A percentile compares a stretch with the other conserved stretches of the same genome.
Conservation (phyloP, 2,329 filamentous ascomycete genomes). For the Incumbomyces lentus region DNA sequence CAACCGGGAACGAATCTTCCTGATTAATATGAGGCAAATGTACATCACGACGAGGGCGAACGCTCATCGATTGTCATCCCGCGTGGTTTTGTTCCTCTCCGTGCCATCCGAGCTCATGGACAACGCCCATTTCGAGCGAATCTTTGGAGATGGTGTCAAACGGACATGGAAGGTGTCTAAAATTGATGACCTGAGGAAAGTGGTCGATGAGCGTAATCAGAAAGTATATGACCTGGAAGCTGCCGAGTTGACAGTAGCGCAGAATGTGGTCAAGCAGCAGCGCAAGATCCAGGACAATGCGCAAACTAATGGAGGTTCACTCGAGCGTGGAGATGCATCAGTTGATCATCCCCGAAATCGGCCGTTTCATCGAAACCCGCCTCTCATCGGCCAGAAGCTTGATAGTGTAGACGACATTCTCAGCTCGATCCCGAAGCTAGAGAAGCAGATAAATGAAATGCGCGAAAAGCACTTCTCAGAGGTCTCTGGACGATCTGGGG, state of each 20-base stretch:
- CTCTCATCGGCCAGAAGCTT: conserved; percentile 48
- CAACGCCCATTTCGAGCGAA: conserved; percentile 59
- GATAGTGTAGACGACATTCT: conserved; percentile 55
- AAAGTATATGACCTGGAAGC: conserved; percentile 68
- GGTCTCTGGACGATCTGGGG: conserved; percentile 56
- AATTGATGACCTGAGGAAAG: conserved; percentile 62
- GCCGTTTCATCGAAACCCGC: conserved; percentile 60
- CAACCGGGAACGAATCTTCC: conserved; percentile 78
- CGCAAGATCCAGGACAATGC: conserved; percentile 1
- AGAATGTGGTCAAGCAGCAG: conserved; percentile 49
- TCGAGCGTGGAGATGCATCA: conserved; percentile 5
- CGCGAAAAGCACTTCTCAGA: conserved; percentile 24
- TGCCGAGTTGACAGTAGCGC: conserved; percentile 81
- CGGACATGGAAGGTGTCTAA: conserved; percentile 76
- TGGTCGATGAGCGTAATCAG: conserved; percentile 70
- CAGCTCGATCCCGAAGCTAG: conserved; percentile 56
- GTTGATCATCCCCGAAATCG: conserved; percentile 30
- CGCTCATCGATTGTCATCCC: conserved; percentile 71
- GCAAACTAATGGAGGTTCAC: conserved; percentile 1
- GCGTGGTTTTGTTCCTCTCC: conserved; percentile 78
- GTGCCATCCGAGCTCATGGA: conserved; percentile 70
- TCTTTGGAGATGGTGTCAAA: conserved; percentile 68
- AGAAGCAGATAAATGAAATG: conserved; percentile 7
- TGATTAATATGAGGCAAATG: conserved; percentile 81
- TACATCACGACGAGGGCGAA: conserved; percentile 79